Evolutionary conservation across 164 flowering plant species (phyloP), one percentile per base, ranked within the genome.

Genomic region (Macadamia tetraphylla): DNA sequence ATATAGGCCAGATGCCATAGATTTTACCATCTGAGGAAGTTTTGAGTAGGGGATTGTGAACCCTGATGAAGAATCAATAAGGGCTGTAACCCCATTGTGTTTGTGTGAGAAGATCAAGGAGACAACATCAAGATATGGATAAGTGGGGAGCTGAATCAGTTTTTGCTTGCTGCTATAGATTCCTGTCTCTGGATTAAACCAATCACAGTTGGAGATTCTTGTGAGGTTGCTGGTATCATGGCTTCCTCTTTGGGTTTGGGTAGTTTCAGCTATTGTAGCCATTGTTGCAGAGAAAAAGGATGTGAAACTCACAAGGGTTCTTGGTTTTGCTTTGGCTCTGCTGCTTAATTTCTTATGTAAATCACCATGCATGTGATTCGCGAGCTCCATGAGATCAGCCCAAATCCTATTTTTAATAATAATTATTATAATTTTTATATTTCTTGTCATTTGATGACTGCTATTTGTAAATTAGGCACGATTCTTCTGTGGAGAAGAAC

Each of bases 61-160:
- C 74, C 98, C 96, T 67, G 93, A 69, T 44, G 81, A 58, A 49
- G 89, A 81, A 74, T 92, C 98, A 15, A 84, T 63, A 58, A 92
- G 80, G 29, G 95, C 93, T 0, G 77, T 43, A 30, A 52, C 60
- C 10, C 87, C 89, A 63, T 72, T 64, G 69, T 84, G 88, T 56
- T 74, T 56, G 42, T 79, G 70, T 1, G 93, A 87, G 74, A 92
- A 89, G 12, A 88, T 60, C 81, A 81, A 81, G 53, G 96, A 82
- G n/a, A 82, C 90, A 40, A 82, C 77, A 58, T 88, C 94, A n/a
- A 84, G 80, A 77, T 67, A 67, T 61, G 89, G 89, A 70, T 83
- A 68, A 1, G 67, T 3, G 1, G 92, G 92, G 51, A 90, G 82
- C 1, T 72, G 60, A 0, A 84, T 18, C 6, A 84, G 29, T 2